A percentile compares a stretch with the other conserved stretches of the same genome.
phyloP scores from a whole-genome alignment of 192 early-diverging fungal species.

The Helicostylum pulchrum region DNA sequence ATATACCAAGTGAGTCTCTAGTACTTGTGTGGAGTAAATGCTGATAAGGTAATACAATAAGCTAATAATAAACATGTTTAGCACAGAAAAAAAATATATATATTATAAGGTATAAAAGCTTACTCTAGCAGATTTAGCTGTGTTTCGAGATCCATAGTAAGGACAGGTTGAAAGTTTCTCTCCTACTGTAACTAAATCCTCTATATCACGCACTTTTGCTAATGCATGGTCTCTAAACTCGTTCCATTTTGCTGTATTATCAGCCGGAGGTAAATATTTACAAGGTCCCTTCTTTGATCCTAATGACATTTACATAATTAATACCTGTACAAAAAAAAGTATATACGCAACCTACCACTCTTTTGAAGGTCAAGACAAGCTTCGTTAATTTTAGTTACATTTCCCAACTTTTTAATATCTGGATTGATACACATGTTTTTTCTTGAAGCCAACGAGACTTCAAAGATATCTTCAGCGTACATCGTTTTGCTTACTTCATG shows the following conservation, averaged over 20 bases:
- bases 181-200: constrained; percentile 74
- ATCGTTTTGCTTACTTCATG: constrained; percentile 78
- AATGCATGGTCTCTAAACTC: constrained; percentile 57
- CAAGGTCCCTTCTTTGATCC: constrained; percentile 41
- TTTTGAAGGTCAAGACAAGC: constrained; percentile 83
- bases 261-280: constrained; percentile 40
- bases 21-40: constrained; percentile 72
- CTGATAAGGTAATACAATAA: constrained; percentile 90
- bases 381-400: constrained; percentile 67
- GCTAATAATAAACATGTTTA: constrained; percentile 32
- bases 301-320: constrained; percentile 3
- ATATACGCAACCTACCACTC: constrained; percentile 26
- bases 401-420: constrained; percentile 51
- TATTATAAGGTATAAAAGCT: constrained; percentile 2
- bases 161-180: constrained; percentile 60
- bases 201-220: constrained; percentile 71
- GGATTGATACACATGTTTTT: constrained; percentile 82
- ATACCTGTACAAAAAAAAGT: not conserved
- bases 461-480: constrained; percentile 55
- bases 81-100: not conserved
- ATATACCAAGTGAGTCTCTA: constrained; percentile 71
- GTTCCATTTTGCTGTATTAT: constrained; percentile 47
- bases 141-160: constrained; percentile 78
- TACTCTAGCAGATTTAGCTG: constrained; percentile 47
- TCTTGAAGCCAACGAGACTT: constrained; percentile 78